Base-by-base conservation (phyloP, 495 filamentous ascomycete genomes). In the Penicillium verhagenii region DNA sequence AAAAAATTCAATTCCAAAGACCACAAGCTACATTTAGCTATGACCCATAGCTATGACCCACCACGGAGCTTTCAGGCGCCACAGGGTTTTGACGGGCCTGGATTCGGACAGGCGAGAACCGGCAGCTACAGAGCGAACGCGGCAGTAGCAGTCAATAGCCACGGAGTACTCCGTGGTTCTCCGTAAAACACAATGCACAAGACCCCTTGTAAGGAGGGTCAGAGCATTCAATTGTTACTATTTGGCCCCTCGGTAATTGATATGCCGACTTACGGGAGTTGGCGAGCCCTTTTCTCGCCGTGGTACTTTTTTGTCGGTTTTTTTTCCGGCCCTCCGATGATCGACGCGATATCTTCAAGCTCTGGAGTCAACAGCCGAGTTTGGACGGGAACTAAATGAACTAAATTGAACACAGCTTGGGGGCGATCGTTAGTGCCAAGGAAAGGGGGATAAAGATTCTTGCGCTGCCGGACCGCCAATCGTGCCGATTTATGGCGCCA, bases 21-120 rank as follows among this genome's bases (percentile, higher is more conserved):
- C 7, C 14, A 39, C 14, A n/a, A 6, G 11, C 7, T 43, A 43
- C 39, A 23, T 14, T 2, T 29, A 47, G 44, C 25, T 47, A 47
- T 13, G 57, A 28, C 57, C 57, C 57, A 29, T 47, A 47, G 24
- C 25, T 47, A 47, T 11, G 57, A 28, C 57, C 57, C 57, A 60
- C 57, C 4, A 24, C 44, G 43, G 57, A 39, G 16, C 42, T 53
- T 40, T 28, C 26, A 53, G 50, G 38, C 38, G 13, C 18, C 38
- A 35, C 37, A 55, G 45, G 53, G 35, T 42, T 50, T 47, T 56
- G n/a, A 21, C 37, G 20, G 35, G n/a, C 25, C 28, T 5, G 24
- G n/a, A 28, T 23, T 46, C 18, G 21, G 16, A 45, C n/a, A 5
- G 47, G 52, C 52, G 48, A 51, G 31, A 28, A 55, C 52, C 48